Conservation (phyloP, 2,329 filamentous ascomycete genomes). For the Emydomyces testavorans region DNA sequence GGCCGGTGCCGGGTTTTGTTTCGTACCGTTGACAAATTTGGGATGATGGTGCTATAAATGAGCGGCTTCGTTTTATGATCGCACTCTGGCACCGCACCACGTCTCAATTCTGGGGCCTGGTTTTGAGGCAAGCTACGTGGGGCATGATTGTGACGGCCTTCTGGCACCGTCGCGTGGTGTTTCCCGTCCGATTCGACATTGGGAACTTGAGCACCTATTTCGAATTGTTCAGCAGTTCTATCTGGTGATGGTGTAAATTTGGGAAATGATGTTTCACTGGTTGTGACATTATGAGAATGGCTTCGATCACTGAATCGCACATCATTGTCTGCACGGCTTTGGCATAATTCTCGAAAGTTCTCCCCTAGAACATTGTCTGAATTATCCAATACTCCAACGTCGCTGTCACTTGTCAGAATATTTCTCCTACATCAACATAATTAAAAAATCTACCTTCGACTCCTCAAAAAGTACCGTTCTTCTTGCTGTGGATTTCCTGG, state of each 20-base stretch:
- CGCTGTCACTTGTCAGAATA: background rate
- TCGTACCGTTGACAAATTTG: slow-evolving; percentile 3
- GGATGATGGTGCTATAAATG: slow-evolving; percentile 7
- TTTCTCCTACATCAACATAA: too few species aligned
- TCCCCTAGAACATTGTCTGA: too few species aligned
- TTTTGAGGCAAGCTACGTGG: background rate
- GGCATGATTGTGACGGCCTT: background rate
- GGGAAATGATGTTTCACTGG: background rate
- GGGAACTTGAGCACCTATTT: background rate
- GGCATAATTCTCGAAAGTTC: too few species aligned
- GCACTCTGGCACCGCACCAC: background rate
- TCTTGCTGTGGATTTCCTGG: too few species aligned
- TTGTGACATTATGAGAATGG: background rate
- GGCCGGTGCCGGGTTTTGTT: background rate
- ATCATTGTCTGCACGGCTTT: background rate
- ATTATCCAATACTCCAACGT: too few species aligned
- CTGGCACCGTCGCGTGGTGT: background rate
- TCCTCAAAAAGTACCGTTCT: too few species aligned
- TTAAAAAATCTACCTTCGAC: too few species aligned
- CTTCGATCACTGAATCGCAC: background rate
- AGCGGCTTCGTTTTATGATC: background rate
- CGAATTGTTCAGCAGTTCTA: background rate
- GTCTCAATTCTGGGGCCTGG: too few species aligned
- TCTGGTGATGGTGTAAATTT: background rate
- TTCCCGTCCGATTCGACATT: background rate